A percentile compares a stretch with the other conserved stretches of the same genome.
phyloP scores from a whole-genome alignment of 164 flowering plant genomes.

The Magnolia officinalis region DNA sequence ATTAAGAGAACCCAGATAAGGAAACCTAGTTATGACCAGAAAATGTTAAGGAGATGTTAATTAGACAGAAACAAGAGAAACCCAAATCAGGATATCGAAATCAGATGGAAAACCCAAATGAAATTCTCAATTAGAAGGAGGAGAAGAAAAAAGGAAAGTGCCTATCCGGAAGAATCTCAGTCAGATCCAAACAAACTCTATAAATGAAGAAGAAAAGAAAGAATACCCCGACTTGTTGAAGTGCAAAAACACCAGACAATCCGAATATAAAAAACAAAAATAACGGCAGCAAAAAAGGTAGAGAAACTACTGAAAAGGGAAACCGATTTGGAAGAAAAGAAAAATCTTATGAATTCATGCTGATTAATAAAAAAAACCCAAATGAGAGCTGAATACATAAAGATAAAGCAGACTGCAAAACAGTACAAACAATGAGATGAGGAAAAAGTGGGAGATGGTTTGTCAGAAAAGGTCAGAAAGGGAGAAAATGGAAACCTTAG shows the following conservation, averaged over 20 bases:
- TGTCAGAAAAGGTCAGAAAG: no score
- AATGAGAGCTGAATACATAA: not conserved
- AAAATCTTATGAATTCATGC: not conserved
- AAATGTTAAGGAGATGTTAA: not conserved
- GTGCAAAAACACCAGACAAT: not conserved
- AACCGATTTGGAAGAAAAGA: not conserved
- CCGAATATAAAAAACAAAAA: not conserved
- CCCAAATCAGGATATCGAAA: not conserved
- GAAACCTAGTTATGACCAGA: not conserved
- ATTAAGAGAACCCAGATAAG: not conserved
- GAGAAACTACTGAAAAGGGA: not conserved
- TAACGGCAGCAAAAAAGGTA: not conserved
- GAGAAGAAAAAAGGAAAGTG: not conserved
- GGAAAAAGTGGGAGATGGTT: not conserved
- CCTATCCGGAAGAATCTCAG: not conserved
- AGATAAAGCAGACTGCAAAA: not conserved
- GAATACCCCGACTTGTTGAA: not conserved
- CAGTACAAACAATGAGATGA: not conserved
- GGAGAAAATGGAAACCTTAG: not conserved
- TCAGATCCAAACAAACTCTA: not conserved
- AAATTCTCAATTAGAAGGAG: not conserved
- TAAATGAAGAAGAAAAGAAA: not conserved
- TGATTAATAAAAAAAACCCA: no score
- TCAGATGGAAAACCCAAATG: not conserved
- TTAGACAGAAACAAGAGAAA: not conserved